Evolutionary conservation across 2,329 filamentous ascomycete genomes (phyloP).

Genomic region (Dothiorella sarmentorum): DNA sequence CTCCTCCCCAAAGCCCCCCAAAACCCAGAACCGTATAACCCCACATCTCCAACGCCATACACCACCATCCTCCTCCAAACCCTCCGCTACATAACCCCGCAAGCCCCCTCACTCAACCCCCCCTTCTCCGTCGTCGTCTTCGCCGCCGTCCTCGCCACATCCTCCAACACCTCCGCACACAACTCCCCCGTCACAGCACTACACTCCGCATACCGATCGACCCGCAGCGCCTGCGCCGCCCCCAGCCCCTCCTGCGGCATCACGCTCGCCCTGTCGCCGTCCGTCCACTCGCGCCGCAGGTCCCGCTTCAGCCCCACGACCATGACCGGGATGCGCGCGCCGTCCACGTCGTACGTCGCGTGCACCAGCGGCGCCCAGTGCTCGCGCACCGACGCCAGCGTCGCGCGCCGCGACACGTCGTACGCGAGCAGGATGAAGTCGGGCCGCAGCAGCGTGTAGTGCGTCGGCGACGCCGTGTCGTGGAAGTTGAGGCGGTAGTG

Average conservation of each 20-base stretch:
- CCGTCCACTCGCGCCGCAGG: constrained; percentile 40
- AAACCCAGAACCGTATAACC: too few species aligned
- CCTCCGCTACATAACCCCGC: constrained; percentile 7
- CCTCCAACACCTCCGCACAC: constrained; percentile 58
- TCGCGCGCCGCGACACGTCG: constrained; percentile 53
- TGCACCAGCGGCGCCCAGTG: constrained; percentile 46
- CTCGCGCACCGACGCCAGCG: constrained; percentile 46
- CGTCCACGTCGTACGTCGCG: constrained; percentile 51
- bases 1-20: too few species aligned
- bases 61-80: neutral
- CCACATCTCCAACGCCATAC: neutral
- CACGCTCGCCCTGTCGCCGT: constrained; percentile 38
- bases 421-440: constrained; percentile 58
- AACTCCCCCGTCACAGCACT: constrained; percentile 60
- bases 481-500: constrained; percentile 55
- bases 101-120: constrained; percentile 2
- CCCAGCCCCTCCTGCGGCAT: constrained; percentile 50
- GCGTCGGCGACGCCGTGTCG: constrained; percentile 56
- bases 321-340: constrained; percentile 55
- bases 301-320: constrained; percentile 59
- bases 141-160: constrained; percentile 57
- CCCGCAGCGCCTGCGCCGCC: constrained; percentile 57
- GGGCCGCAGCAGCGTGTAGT: constrained; percentile 54
- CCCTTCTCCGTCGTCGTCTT: constrained; percentile 51
- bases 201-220: constrained; percentile 62